phyloP scores from a whole-genome alignment of 495 filamentous ascomycete genomes.

The Rhizodiscina lignyota region DNA sequence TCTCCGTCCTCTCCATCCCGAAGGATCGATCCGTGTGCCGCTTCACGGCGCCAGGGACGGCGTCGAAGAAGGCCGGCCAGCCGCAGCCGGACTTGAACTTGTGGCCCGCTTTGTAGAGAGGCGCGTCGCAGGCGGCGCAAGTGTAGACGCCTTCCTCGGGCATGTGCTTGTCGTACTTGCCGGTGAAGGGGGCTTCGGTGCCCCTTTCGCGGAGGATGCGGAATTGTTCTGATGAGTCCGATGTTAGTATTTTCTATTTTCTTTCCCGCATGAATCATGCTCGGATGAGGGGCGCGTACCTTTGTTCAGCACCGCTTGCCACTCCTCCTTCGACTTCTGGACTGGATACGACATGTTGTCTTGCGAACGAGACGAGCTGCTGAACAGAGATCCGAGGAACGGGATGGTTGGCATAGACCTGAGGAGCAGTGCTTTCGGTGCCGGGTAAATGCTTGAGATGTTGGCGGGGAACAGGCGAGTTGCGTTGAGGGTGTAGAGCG shows the following conservation, averaged over 20 bases:
- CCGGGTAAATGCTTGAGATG: slow-evolving; percentile 13
- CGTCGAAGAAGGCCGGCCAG: slow-evolving; percentile 96
- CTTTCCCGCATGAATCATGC: neutral
- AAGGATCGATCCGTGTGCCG: slow-evolving; percentile 57
- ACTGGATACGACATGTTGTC: slow-evolving; percentile 64
- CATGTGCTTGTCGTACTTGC: slow-evolving; percentile 76
- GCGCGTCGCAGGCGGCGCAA: slow-evolving; percentile 73
- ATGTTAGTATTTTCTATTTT: neutral
- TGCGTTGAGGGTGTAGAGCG: neutral
- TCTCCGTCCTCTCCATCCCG: slow-evolving; percentile 83
- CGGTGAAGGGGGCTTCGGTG: slow-evolving; percentile 64
- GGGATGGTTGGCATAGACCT: slow-evolving; percentile 54
- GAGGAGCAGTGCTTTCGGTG: slow-evolving; percentile 16
- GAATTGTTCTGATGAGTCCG: slow-evolving; percentile 59
- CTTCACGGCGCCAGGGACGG: slow-evolving; percentile 73
- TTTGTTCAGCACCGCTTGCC: slow-evolving; percentile 65
- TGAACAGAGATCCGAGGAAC: slow-evolving; percentile 67
- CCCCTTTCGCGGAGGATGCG: slow-evolving; percentile 79
- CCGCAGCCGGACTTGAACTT: slow-evolving; percentile 96
- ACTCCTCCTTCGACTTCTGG: slow-evolving; percentile 65
- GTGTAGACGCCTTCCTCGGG: slow-evolving; percentile 58
- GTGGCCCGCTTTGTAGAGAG: slow-evolving; percentile 75
- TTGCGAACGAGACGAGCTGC: slow-evolving; percentile 25
- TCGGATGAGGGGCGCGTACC: slow-evolving; percentile 29
- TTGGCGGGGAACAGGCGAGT: neutral